Evolutionary conservation across 306 rosid species (phyloP), one percentile per base, ranked within the genome.

Genomic region (Vigna radiata): DNA sequence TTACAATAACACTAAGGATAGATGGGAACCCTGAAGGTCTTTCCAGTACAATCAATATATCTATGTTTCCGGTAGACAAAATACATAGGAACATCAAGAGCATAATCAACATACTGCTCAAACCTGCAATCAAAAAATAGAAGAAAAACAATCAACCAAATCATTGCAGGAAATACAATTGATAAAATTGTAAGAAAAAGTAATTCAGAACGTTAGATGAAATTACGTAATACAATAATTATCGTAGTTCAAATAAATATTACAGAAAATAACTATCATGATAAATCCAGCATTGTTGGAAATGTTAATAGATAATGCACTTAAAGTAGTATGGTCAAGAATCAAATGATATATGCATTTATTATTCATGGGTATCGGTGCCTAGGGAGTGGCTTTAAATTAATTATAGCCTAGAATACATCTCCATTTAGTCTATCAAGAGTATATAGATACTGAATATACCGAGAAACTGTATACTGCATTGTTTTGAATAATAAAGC

Each of bases 81-180:
- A 85, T 92, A 91, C 99, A 96, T 96, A 60, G 99, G 99, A 76
- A 96, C 99, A 81, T 92, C 96, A 41, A 96, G 97, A 71, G 99
- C 99, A 83, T 88, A 96, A 74, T 96, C 99, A 58, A 92, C 97
- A 27, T 92, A 96, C 85, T 87, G 95, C 90, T 92, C 96, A 83
- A 96, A 92, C 87, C 99, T 92, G 96, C 80, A 87, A 72, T 52
- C 15, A 10, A 29, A 43, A 50, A 77, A 48, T 81, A 37, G 8
- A 70, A 72, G 59, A 18, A 50, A 63, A 61, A 69, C 15, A 3
- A 79, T 3, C n/a, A 66, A 71, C 74, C 66, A 77, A 73, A 53
- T 70, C 46, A 14, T 69, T 62, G 49, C 82, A 77, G 16, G 73
- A 77, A 68, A 67, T 62, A 64, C 46, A 12, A 60, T 68, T 17